Conservation (phyloP, 352 stramenopile species). For the Phytophthora parvispora region DNA sequence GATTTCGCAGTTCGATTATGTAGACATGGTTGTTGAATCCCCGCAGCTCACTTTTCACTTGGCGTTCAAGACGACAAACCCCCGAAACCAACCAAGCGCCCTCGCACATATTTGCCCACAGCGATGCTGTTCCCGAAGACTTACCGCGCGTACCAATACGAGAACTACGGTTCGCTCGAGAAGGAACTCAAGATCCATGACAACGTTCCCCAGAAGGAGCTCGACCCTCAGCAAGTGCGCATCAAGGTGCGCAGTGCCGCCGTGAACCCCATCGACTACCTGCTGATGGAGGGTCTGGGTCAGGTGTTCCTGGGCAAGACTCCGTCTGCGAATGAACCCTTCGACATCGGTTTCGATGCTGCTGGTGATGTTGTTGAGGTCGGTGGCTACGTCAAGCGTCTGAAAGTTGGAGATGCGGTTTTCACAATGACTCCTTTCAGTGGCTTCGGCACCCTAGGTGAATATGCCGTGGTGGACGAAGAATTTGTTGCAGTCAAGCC, state of each 20-base stretch:
- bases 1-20: too few relatives aligned
- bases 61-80: not conserved
- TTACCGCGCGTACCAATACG: constrained; percentile 29
- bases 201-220: not conserved
- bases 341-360: constrained; percentile 45
- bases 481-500: constrained; percentile 43
- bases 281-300: constrained; percentile 41
- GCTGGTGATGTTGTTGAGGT: constrained; percentile 44
- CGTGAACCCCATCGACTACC: constrained; percentile 75
- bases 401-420: constrained; percentile 39
- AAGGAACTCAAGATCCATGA: constrained; percentile 26
- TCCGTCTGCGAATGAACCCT: constrained; percentile 31
- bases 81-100: not conserved
- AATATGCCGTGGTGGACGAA: constrained; percentile 37
- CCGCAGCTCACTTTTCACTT: not conserved
- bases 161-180: constrained; percentile 10
- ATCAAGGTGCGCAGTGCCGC: constrained; percentile 63
- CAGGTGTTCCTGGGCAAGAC: constrained; percentile 19
- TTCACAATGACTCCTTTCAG: constrained; percentile 21
- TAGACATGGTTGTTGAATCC: too few relatives aligned
- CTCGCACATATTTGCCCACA: too few relatives aligned
- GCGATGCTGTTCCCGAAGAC: constrained; percentile 10
- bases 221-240: constrained; percentile 43
- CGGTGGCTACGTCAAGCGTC: constrained; percentile 27
- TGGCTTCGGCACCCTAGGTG: constrained; percentile 29